phyloP scores from a whole-genome alignment of 2,329 filamentous ascomycete species.

The Sphaceloma murrayae region DNA sequence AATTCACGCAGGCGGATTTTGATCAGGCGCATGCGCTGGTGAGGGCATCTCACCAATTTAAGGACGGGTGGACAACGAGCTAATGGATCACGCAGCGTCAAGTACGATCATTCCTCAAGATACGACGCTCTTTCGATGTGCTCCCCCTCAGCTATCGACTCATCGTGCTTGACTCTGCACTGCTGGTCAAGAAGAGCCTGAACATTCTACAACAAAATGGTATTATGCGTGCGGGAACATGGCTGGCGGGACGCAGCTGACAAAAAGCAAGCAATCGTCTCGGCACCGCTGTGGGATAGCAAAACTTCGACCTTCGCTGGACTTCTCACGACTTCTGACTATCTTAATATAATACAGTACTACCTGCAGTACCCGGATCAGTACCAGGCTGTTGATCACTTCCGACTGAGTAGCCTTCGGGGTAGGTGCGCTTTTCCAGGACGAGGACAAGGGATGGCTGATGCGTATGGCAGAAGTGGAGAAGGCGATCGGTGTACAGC shows the following conservation, averaged over 20 bases:
- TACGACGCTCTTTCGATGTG: slow-evolving; percentile 95
- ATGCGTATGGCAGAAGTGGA: slow-evolving; percentile 63
- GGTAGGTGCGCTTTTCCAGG: slow-evolving; percentile 47
- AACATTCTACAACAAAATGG: slow-evolving; percentile 94
- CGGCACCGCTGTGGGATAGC: slow-evolving; percentile 93
- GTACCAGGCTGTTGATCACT: slow-evolving; percentile 82
- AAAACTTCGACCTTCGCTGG: slow-evolving; percentile 87
- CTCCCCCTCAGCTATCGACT: slow-evolving; percentile 91
- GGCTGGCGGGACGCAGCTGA: slow-evolving; percentile 17
- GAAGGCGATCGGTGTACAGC: slow-evolving; percentile 79
- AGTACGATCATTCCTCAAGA: slow-evolving; percentile 90
- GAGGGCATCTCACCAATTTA: slow-evolving; percentile 32
- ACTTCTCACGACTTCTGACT: slow-evolving; percentile 89
- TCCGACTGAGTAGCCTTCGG: slow-evolving; percentile 81
- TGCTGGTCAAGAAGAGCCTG: slow-evolving; percentile 94
- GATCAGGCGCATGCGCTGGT: slow-evolving; percentile 73
- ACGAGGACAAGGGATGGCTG: slow-evolving; percentile 13
- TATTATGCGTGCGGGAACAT: slow-evolving; percentile 33
- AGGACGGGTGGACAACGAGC: slow-evolving; percentile 5
- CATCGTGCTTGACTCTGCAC: slow-evolving; percentile 87
- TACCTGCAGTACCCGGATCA: slow-evolving; percentile 96
- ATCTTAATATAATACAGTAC: slow-evolving; percentile 98
- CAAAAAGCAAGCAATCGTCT: slow-evolving; percentile 74
- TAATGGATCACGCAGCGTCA: slow-evolving; percentile 51
- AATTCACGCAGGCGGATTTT: slow-evolving; percentile 56